Evolutionary conservation across 768 basidiomycete genomes (phyloP).

Genomic region (Suillus cothurnatus): DNA sequence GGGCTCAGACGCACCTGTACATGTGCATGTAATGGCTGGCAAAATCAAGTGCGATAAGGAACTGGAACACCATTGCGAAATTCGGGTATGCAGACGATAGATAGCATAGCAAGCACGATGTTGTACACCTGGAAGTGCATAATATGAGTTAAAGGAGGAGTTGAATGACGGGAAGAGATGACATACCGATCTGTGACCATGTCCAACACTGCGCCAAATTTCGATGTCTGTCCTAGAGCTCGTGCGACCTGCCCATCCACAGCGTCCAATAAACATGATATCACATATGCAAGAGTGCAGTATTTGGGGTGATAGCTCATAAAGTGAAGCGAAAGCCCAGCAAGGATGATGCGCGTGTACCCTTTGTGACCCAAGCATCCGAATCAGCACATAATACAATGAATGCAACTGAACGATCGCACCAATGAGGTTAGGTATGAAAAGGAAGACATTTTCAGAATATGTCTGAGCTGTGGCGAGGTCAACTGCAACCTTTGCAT

Average conservation of each 20-base stretch:
- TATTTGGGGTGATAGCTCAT: conserved; percentile 96
- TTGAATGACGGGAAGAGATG: neutral
- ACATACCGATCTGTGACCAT: conserved; percentile 98
- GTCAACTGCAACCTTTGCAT: conserved; percentile 85
- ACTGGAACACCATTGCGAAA: conserved; percentile 88
- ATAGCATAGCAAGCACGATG: conserved; percentile 92
- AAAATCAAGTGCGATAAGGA: conserved; percentile 96
- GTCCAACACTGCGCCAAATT: conserved; percentile 97
- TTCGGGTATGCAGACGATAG: conserved; percentile 86
- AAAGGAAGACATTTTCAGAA: conserved; percentile 96
- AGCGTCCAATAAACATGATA: conserved; percentile 93
- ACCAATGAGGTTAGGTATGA: conserved; percentile 97
- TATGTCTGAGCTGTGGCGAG: conserved; percentile 84
- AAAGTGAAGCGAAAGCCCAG: conserved; percentile 83
- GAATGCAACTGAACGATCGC: conserved; percentile 26
- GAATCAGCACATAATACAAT: conserved; percentile 4
- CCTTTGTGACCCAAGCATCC: conserved; percentile 45
- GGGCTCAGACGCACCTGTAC: conserved; percentile 75
- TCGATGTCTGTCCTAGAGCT: conserved; percentile 85
- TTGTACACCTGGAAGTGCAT: conserved; percentile 78
- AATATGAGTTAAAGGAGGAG: neutral
- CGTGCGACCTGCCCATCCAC: conserved; percentile 94
- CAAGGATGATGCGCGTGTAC: conserved; percentile 88
- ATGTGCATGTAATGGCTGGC: conserved; percentile 99
- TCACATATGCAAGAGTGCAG: conserved; percentile 84